Conservation (phyloP, 164 flowering plant species). For the Vitis cinerea region DNA sequence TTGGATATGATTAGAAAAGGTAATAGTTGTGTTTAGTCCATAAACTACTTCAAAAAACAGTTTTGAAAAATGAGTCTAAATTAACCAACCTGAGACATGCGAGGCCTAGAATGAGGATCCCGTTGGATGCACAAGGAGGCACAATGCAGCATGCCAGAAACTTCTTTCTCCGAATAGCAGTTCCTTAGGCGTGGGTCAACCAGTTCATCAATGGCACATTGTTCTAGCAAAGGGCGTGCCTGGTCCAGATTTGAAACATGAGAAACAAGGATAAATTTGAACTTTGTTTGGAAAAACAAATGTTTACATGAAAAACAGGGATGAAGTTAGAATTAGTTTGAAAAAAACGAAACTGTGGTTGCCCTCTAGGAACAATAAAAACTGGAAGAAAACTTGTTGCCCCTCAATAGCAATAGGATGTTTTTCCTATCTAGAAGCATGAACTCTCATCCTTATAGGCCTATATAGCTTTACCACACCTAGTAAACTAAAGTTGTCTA, state of each 20-base stretch:
- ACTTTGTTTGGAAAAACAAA: background rate
- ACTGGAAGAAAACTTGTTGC: background rate
- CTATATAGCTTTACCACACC: background rate
- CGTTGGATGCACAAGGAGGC: constrained; percentile 79
- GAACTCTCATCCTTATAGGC: background rate
- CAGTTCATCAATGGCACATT: constrained; percentile 54
- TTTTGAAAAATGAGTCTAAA: background rate
- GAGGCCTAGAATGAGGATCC: constrained; percentile 81
- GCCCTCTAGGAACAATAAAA: too few species aligned
- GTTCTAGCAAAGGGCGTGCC: constrained; percentile 86
- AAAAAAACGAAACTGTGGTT: too few species aligned
- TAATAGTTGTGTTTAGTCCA: background rate
- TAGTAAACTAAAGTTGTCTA: background rate
- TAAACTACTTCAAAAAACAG: background rate
- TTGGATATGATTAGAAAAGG: background rate
- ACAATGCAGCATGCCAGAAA: constrained; percentile 66
- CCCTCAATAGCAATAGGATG: background rate
- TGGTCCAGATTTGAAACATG: constrained; percentile 25
- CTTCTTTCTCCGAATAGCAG: constrained; percentile 59
- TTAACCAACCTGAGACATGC: constrained; percentile 87
- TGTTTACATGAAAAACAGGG: too few species aligned
- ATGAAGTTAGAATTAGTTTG: too few species aligned
- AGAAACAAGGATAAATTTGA: constrained; percentile 6
- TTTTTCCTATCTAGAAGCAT: background rate
- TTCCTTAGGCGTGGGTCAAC: constrained; percentile 63